Percentiles rank a stretch among this genome's conserved stretches.
Conservation (phyloP, 2,329 filamentous ascomycete genomes). For the Orbilia javanica region DNA sequence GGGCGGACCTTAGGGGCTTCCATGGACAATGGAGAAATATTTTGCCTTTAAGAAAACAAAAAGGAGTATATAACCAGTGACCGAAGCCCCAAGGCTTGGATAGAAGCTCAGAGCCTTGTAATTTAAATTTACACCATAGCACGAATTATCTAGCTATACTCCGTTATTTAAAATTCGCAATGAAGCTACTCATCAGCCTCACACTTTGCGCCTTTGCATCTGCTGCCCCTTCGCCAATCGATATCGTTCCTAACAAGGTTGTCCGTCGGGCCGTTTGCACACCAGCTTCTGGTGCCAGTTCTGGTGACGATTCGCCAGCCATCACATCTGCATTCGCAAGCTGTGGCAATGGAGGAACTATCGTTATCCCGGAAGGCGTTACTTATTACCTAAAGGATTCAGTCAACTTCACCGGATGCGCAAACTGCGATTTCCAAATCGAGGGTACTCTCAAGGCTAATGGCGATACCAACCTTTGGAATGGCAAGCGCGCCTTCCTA, state of each 20-base stretch:
- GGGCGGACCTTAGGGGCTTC: slow-evolving; percentile 32
- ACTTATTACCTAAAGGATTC: slow-evolving; percentile 67
- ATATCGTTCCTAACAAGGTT: slow-evolving; percentile 15
- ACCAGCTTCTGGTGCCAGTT: slow-evolving; percentile 60
- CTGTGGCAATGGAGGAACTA: slow-evolving; percentile 67
- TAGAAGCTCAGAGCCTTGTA: neutral
- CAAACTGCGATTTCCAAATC: slow-evolving; percentile 67
- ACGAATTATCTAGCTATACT: too few species aligned
- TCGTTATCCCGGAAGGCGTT: slow-evolving; percentile 66
- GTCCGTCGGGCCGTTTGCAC: slow-evolving; percentile 63
- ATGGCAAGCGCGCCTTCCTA: slow-evolving; percentile 66
- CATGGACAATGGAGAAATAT: slow-evolving; percentile 47
- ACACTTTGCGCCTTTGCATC: slow-evolving; percentile 23
- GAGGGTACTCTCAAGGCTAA: slow-evolving; percentile 67
- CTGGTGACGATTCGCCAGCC: slow-evolving; percentile 67
- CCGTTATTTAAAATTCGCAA: slow-evolving; percentile 2
- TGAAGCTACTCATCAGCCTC: slow-evolving; percentile 36
- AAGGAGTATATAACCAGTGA: slow-evolving; percentile 14
- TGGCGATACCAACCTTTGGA: slow-evolving; percentile 66
- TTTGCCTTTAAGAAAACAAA: slow-evolving; percentile 16
- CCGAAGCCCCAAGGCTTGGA: neutral
- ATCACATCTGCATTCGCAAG: slow-evolving; percentile 66
- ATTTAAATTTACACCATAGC: too few species aligned
- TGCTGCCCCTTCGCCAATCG: slow-evolving; percentile 26
- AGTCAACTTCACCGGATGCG: slow-evolving; percentile 66